phyloP scores from a whole-genome alignment of 441 rosid species.

The Adansonia grandidieri region DNA sequence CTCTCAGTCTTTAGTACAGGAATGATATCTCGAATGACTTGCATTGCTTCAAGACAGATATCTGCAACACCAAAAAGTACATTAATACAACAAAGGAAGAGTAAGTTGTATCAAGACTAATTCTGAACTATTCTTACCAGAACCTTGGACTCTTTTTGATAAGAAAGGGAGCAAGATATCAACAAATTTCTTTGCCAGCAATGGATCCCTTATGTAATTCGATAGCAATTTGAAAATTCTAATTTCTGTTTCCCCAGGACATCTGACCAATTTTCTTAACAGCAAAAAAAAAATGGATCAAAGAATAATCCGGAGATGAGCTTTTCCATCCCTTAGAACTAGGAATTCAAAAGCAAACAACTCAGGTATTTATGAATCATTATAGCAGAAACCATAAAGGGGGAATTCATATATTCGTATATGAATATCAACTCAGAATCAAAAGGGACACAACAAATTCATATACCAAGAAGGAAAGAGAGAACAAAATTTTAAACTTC shows the following conservation, averaged over 20 bases:
- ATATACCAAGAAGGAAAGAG: not conserved
- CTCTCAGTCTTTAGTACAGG: conserved; percentile 55
- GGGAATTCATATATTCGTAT: not conserved
- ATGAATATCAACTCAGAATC: not conserved
- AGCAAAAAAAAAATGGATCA: conserved; percentile 32
- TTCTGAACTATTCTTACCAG: conserved; percentile 56
- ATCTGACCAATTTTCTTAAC: conserved; percentile 67
- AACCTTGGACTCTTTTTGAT: conserved; percentile 52
- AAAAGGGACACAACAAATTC: conserved; percentile 10
- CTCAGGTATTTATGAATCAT: not conserved
- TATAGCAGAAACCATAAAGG: conserved; percentile 18
- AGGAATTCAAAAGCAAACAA: conserved; percentile 16
- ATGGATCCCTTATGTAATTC: conserved; percentile 58
- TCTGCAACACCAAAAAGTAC: conserved; percentile 50
- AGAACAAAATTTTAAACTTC: not conserved
- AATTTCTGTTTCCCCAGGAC: conserved; percentile 63
- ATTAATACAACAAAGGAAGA: conserved; percentile 31
- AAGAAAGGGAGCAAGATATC: conserved; percentile 77
- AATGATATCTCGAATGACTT: conserved; percentile 61
- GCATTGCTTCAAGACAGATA: conserved; percentile 59
- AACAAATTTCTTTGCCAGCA: conserved; percentile 58
- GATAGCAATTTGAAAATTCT: conserved; percentile 74
- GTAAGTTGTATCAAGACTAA: conserved; percentile 21
- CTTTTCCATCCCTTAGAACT: conserved; percentile 8
- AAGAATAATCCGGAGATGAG: conserved; percentile 1